Percentiles rank a stretch among this genome's conserved stretches.
These are phyloP conservation scores for Saturnispora quitensis DNA, from an alignment of 805 yeast genomes.

Conservation along the genomic window DNA sequence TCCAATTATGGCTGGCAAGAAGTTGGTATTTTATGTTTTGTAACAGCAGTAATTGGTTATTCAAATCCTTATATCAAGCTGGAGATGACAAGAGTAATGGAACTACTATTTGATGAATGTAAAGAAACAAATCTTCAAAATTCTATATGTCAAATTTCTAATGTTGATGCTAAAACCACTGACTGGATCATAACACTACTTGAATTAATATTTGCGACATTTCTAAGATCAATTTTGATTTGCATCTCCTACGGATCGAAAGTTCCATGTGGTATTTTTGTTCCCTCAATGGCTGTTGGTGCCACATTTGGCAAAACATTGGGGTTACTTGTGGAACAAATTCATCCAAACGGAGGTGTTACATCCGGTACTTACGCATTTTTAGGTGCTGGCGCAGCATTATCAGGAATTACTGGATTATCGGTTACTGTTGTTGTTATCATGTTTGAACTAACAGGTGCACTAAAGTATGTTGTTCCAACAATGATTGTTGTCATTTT, in stretches of 20 bases:
- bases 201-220: slow-evolving; percentile 61
- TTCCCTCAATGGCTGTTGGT: slow-evolving; percentile 95
- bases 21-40: slow-evolving; percentile 52
- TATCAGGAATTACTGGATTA: slow-evolving; percentile 89
- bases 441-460: slow-evolving; percentile 96
- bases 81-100: slow-evolving; percentile 97
- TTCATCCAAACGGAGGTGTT: slow-evolving; percentile 36
- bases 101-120: slow-evolving; percentile 60
- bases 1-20: slow-evolving; percentile 56
- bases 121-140: not conserved
- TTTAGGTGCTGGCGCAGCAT: slow-evolving; percentile 91
- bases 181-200: slow-evolving; percentile 28
- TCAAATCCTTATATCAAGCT: slow-evolving; percentile 70
- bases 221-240: slow-evolving; percentile 60
- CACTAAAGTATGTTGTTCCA: slow-evolving; percentile 82
- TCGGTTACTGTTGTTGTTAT: slow-evolving; percentile 90
- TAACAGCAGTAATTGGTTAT: slow-evolving; percentile 73
- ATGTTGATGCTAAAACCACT: not conserved
- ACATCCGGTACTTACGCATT: slow-evolving; percentile 95
- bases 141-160: slow-evolving; percentile 10
- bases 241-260: slow-evolving; percentile 84
- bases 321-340: slow-evolving; percentile 59
- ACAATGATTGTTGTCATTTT: slow-evolving; percentile 92
- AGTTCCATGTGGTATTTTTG: slow-evolving; percentile 96
- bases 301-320: slow-evolving; percentile 88